A percentile compares a stretch with the other conserved stretches of the same genome.
Conservation (phyloP, 257 asterid genomes). For the Plantago elongata region DNA sequence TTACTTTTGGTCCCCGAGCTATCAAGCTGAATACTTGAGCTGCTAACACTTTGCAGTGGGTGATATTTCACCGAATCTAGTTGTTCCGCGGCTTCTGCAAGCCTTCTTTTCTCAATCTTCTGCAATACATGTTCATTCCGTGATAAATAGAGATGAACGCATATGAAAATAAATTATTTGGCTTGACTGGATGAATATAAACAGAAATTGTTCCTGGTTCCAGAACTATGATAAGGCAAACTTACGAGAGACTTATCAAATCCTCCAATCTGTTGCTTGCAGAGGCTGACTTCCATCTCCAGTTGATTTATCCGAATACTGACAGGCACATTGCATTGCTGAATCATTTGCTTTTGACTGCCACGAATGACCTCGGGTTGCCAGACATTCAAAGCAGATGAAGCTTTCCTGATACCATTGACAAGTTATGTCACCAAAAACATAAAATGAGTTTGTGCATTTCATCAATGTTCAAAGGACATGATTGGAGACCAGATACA, state of each 20-base stretch:
- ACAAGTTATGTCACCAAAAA: background rate
- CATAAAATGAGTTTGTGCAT: background rate
- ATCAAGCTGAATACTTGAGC: constrained; percentile 17
- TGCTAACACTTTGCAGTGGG: constrained; percentile 46
- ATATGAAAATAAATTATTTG: background rate
- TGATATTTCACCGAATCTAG: constrained; percentile 71
- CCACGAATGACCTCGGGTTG: constrained; percentile 83
- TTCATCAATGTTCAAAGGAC: background rate
- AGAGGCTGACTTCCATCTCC: constrained; percentile 86
- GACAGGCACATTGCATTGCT: constrained; percentile 63
- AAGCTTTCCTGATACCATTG: constrained; percentile 53
- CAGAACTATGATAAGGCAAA: background rate
- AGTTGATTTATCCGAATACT: constrained; percentile 55
- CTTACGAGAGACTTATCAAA: constrained; percentile 65
- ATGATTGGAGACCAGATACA: no score
- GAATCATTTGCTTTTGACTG: constrained; percentile 59
- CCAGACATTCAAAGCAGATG: constrained; percentile 82
- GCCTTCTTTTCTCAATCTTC: constrained; percentile 51
- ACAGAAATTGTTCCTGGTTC: background rate
- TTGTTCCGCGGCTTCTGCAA: constrained; percentile 47
- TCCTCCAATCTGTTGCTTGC: constrained; percentile 69
- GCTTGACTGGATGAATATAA: background rate
- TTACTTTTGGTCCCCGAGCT: constrained; percentile 37
- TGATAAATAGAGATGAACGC: background rate
- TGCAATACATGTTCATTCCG: constrained; percentile 30